phyloP scores from a whole-genome alignment of 768 basidiomycete species.

The Butyriboletus loyo region DNA sequence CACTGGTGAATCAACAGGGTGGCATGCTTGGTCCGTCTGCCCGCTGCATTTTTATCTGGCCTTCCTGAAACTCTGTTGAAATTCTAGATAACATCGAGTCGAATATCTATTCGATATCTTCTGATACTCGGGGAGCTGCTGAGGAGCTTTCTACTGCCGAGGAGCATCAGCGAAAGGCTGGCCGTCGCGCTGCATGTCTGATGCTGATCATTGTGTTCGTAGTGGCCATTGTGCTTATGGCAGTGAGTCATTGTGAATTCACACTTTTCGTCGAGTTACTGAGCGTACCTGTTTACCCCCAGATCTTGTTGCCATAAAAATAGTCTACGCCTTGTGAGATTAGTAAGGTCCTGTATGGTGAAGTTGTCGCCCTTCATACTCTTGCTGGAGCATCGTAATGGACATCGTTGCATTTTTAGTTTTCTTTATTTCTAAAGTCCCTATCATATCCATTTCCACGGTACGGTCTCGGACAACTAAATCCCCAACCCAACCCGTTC shows the following conservation, averaged over 20 bases:
- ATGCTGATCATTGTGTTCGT: slow-evolving; percentile 87
- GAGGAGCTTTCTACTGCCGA: slow-evolving; percentile 86
- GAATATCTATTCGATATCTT: slow-evolving; percentile 84
- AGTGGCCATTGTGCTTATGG: slow-evolving; percentile 82
- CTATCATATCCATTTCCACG: slow-evolving; percentile 10
- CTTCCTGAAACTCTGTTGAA: neutral
- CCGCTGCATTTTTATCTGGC: neutral
- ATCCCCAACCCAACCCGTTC: neutral
- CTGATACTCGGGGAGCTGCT: slow-evolving; percentile 77
- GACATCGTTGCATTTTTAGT: slow-evolving; percentile 11
- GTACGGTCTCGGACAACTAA: neutral
- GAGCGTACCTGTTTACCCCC: neutral
- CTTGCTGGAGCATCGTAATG: slow-evolving; percentile 9
- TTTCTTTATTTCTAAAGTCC: slow-evolving; percentile 29
- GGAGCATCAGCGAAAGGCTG: slow-evolving; percentile 93
- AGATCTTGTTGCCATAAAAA: slow-evolving; percentile 28
- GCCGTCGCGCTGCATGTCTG: slow-evolving; percentile 84
- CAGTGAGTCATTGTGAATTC: slow-evolving; percentile 56
- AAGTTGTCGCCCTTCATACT: slow-evolving; percentile 1
- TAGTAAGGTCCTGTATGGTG: slow-evolving; percentile 6
- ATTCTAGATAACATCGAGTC: slow-evolving; percentile 87
- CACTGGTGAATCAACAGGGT: slow-evolving; percentile 91
- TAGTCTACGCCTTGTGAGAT: neutral
- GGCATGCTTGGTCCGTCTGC: slow-evolving; percentile 78
- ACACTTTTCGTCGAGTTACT: neutral